phyloP scores from a whole-genome alignment of 2,329 filamentous ascomycete species.

The Colletotrichum sp. region DNA sequence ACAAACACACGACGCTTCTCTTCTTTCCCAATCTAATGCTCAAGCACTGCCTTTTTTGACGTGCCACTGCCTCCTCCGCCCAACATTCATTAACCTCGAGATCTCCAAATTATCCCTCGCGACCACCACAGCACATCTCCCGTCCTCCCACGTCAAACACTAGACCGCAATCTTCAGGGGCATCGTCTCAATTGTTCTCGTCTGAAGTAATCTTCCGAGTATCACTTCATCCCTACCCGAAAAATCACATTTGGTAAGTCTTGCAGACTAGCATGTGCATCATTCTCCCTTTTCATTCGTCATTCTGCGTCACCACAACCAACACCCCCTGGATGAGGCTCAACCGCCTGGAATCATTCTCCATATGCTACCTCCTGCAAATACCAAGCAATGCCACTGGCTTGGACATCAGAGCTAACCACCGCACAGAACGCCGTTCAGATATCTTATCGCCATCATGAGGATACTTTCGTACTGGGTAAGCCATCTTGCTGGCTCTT shows the following conservation, averaged over 20 bases:
- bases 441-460: conserved; percentile 13
- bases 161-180: not conserved
- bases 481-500: conserved; percentile 6
- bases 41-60: conserved; percentile 14
- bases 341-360: not conserved
- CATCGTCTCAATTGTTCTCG: not conserved
- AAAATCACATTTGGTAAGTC: conserved; percentile 3
- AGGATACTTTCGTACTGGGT: conserved; percentile 40
- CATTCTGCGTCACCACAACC: not conserved
- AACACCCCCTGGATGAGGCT: not conserved
- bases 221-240: not conserved
- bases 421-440: not conserved
- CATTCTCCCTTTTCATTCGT: not conserved
- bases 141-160: not conserved
- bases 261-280: not conserved
- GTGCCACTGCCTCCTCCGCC: not conserved
- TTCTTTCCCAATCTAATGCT: not conserved
- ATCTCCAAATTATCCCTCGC: not conserved
- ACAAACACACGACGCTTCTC: not conserved
- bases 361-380: not conserved
- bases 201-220: not conserved
- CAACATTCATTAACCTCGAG: not conserved
- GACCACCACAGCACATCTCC: not conserved
- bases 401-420: not conserved
- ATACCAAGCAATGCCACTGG: not conserved